phyloP scores from a whole-genome alignment of 768 basidiomycete species.

The Hericium erinaceus region DNA sequence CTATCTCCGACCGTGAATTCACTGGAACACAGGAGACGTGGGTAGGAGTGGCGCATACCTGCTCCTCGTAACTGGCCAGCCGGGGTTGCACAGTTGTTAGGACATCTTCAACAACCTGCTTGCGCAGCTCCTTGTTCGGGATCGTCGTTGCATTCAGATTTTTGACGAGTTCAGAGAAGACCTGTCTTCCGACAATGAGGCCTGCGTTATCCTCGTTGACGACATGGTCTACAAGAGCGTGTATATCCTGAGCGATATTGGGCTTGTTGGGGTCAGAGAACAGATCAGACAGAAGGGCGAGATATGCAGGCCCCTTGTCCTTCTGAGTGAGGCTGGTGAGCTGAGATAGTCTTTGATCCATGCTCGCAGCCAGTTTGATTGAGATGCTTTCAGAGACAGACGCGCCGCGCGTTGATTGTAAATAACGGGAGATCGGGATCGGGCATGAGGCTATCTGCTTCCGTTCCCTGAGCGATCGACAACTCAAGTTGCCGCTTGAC shows the following conservation, averaged over 20 bases:
- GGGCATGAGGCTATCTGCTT: too few species aligned
- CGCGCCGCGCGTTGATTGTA: neutral
- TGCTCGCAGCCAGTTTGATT: slow-evolving; percentile 17
- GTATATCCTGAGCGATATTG: slow-evolving; percentile 46
- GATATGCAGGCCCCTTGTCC: slow-evolving; percentile 73
- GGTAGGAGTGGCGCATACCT: slow-evolving; percentile 42
- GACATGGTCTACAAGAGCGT: slow-evolving; percentile 67
- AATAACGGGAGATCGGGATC: too few species aligned
- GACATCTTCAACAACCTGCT: slow-evolving; percentile 68
- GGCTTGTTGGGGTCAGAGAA: slow-evolving; percentile 42
- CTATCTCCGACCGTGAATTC: slow-evolving; percentile 30
- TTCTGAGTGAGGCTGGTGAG: slow-evolving; percentile 64
- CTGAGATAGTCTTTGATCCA: slow-evolving; percentile 62
- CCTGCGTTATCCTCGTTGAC: slow-evolving; percentile 69
- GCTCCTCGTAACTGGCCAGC: slow-evolving; percentile 90
- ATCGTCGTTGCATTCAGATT: slow-evolving; percentile 48
- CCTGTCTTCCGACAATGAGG: slow-evolving; percentile 82
- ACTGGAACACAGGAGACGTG: neutral
- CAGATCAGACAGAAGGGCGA: slow-evolving; percentile 57
- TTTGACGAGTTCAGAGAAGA: slow-evolving; percentile 78
- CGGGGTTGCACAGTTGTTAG: slow-evolving; percentile 63
- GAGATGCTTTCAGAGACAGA: neutral
- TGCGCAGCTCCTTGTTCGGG: slow-evolving; percentile 47
- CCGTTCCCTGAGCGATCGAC: too few species aligned
- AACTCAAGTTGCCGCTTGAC: too few species aligned